Conservation (phyloP, 1,139 yeast genomes). For the Debaryomyces sp. region DNA sequence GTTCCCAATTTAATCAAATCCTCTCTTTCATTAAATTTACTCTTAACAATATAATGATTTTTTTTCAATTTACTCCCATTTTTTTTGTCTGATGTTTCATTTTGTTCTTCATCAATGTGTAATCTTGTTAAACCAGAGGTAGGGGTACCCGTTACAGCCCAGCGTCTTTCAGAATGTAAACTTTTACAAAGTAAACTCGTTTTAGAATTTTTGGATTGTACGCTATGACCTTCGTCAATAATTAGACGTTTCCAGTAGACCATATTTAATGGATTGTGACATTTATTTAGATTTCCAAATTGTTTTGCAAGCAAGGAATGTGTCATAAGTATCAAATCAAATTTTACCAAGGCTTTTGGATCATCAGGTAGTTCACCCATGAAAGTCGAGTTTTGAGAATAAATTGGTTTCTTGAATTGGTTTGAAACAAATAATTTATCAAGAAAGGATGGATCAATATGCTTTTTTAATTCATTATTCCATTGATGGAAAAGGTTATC, state of each 20-base stretch:
- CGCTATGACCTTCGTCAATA: slow-evolving; percentile 75
- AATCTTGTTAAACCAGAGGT: slow-evolving; percentile 67
- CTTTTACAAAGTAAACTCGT: slow-evolving; percentile 51
- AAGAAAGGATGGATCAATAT: slow-evolving; percentile 42
- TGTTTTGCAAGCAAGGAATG: slow-evolving; percentile 47
- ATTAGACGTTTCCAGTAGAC: slow-evolving; percentile 70
- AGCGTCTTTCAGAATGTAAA: slow-evolving; percentile 58
- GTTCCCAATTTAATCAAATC: slow-evolving; percentile 59
- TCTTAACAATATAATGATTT: slow-evolving; percentile 42
- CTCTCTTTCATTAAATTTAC: slow-evolving; percentile 40
- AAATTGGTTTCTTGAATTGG: slow-evolving; percentile 28
- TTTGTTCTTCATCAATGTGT: slow-evolving; percentile 50
- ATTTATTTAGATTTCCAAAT: slow-evolving; percentile 23
- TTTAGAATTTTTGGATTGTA: slow-evolving; percentile 53
- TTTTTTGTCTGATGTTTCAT: slow-evolving; percentile 23
- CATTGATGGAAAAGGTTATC: slow-evolving; percentile 70
- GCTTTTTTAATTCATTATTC: slow-evolving; percentile 60
- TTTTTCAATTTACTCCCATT: slow-evolving; percentile 21
- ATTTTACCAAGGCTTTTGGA: slow-evolving; percentile 37
- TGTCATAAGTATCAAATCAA: slow-evolving; percentile 58
- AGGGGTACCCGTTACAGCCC: slow-evolving; percentile 81
- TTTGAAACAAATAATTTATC: slow-evolving; percentile 36
- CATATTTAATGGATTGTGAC: slow-evolving; percentile 36
- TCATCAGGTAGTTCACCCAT: slow-evolving; percentile 27
- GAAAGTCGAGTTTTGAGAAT: slow-evolving; percentile 18